A percentile compares a stretch with the other conserved stretches of the same genome.
These are phyloP conservation scores for Suhomyces bolitotheri DNA, from an alignment of 1,139 yeast species.

Conservation along the genomic window DNA sequence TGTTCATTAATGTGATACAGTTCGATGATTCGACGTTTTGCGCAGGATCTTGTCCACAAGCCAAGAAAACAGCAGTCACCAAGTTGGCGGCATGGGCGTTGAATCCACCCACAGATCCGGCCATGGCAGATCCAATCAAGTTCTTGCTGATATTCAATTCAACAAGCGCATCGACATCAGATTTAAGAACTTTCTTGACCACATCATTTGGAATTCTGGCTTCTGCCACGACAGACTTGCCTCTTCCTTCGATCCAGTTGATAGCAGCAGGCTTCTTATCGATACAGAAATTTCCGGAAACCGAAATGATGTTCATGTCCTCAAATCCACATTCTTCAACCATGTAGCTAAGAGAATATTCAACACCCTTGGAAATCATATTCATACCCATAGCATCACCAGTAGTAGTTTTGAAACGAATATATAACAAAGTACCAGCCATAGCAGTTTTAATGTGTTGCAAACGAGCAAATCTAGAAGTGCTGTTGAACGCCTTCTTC, in stretches of 20 bases:
- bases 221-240: constrained; percentile 97
- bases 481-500: constrained; percentile 91
- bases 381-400: constrained; percentile 99
- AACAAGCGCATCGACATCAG: constrained; percentile 89
- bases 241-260: constrained; percentile 99
- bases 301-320: constrained; percentile 90
- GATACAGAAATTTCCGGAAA: constrained; percentile 96
- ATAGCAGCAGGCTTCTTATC: constrained; percentile 98
- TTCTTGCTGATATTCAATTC: constrained; percentile 87
- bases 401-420: constrained; percentile 93
- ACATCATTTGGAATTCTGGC: constrained; percentile 83
- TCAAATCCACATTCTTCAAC: constrained; percentile 86
- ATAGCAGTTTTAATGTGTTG: constrained; percentile 88
- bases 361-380: constrained; percentile 99
- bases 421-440: constrained; percentile 89
- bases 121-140: constrained; percentile 96
- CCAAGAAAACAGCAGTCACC: constrained; percentile 89
- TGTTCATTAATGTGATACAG: constrained; percentile 94
- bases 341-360: constrained; percentile 80
- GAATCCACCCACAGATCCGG: constrained; percentile 97
- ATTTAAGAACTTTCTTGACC: constrained; percentile 79
- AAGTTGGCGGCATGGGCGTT: constrained; percentile 97
- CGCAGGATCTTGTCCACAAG: constrained; percentile 98
- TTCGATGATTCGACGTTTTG: constrained; percentile 97
- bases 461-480: constrained; percentile 94